Evolutionary conservation across 352 stramenopile species (phyloP).

Genomic region (Phytophthora capsici): DNA sequence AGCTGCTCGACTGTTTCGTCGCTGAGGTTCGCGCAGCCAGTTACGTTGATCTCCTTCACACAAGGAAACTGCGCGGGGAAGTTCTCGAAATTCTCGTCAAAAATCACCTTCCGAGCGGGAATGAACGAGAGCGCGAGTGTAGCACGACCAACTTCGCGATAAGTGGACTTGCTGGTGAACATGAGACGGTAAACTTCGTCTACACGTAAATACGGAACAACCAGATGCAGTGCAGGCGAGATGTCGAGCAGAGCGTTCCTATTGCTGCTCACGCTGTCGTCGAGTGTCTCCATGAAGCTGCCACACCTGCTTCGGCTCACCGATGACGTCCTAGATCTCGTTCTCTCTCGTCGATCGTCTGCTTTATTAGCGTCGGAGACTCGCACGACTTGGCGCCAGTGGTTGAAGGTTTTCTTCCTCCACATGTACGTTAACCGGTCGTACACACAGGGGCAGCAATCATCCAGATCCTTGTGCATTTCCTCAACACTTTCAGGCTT

Average conservation of each 20-base stretch:
- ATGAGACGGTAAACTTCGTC: conserved; percentile 64
- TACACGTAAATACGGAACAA: conserved; percentile 51
- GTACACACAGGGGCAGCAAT: conserved; percentile 72
- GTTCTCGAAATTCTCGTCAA: conserved; percentile 49
- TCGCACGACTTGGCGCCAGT: conserved; percentile 61
- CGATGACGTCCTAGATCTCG: conserved; percentile 13
- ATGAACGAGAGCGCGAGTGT: conserved; percentile 66
- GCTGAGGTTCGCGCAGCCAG: conserved; percentile 64
- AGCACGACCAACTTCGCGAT: conserved; percentile 47
- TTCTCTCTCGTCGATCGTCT: not conserved
- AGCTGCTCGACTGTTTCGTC: conserved; percentile 55
- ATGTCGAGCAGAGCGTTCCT: conserved; percentile 34
- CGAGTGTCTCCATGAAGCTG: conserved; percentile 30
- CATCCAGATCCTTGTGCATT: conserved; percentile 38
- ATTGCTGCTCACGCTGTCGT: conserved; percentile 18
- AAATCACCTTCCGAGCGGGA: conserved; percentile 47
- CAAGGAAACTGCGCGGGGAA: conserved; percentile 57
- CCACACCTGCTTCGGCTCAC: conserved; percentile 15
- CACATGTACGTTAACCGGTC: conserved; percentile 78
- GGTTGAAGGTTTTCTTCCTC: conserved; percentile 81
- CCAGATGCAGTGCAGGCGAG: conserved; percentile 51
- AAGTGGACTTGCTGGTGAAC: conserved; percentile 52
- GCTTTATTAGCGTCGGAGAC: too few relatives aligned
- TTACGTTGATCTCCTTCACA: conserved; percentile 63
- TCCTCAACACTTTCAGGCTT: conserved; percentile 14